A percentile compares a stretch with the other conserved stretches of the same genome.
phyloP scores from a whole-genome alignment of 441 rosid species.

The Bruguiera hainesii region DNA sequence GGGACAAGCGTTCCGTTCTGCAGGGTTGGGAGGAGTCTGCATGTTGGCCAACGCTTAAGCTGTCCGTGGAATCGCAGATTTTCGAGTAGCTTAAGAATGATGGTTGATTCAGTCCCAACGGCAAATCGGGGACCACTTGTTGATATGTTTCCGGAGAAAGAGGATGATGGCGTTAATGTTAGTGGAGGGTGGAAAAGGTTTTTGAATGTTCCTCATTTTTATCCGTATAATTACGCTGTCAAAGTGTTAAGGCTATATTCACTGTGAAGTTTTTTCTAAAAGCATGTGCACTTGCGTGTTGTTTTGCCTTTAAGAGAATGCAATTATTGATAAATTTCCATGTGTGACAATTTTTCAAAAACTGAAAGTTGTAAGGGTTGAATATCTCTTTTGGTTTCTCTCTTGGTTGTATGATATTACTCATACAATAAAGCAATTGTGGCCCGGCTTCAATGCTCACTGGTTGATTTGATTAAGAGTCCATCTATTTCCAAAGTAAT shows the following conservation, averaged over 20 bases:
- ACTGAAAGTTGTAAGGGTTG: too few species aligned
- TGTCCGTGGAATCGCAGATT: conserved; percentile 30
- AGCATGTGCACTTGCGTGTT: background rate
- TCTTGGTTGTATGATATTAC: too few species aligned
- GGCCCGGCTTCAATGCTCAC: too few species aligned
- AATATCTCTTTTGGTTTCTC: too few species aligned
- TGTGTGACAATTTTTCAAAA: too few species aligned
- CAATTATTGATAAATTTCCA: background rate
- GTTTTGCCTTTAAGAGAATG: background rate
- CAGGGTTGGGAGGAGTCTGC: conserved; percentile 29
- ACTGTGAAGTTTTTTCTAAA: background rate
- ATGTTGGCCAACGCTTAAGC: conserved; percentile 31
- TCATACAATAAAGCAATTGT: too few species aligned
- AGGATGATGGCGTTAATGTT: conserved; percentile 65
- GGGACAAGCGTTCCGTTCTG: conserved; percentile 31
- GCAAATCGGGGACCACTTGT: conserved; percentile 39
- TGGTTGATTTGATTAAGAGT: too few species aligned
- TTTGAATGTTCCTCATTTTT: conserved; percentile 13
- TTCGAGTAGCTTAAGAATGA: conserved; percentile 45
- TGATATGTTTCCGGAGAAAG: conserved; percentile 50
- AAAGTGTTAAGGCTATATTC: conserved; percentile 1
- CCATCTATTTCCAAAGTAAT: too few species aligned
- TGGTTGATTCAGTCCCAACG: conserved; percentile 63
- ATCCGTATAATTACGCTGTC: background rate
- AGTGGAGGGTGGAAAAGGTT: conserved; percentile 95